phyloP scores from a whole-genome alignment of 1,284 basidiomycete species.

The Rhizoctonia solani region DNA sequence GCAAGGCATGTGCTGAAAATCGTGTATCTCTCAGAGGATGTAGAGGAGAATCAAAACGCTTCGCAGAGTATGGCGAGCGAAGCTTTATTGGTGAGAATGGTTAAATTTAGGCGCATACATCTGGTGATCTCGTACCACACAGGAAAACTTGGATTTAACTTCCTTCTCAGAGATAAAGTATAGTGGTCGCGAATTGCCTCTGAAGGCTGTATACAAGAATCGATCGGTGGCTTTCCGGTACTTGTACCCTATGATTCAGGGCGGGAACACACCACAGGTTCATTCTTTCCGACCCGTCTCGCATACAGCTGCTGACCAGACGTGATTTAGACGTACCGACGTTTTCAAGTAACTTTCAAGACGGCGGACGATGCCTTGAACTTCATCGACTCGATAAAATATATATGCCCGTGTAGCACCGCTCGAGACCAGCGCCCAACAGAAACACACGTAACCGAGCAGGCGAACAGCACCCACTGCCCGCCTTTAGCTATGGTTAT shows the following conservation, averaged over 20 bases:
- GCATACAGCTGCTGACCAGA: not conserved
- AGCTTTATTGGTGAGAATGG: constrained; percentile 10
- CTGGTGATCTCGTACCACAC: not conserved
- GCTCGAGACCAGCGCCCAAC: not conserved
- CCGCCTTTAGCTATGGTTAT: too few species aligned
- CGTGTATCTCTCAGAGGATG: constrained; percentile 6
- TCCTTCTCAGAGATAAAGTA: constrained; percentile 12
- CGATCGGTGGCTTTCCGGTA: constrained; percentile 8
- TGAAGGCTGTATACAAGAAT: constrained; percentile 27
- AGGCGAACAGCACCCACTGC: not conserved
- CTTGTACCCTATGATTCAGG: constrained; percentile 3
- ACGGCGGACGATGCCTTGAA: not conserved
- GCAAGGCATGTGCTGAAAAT: constrained; percentile 1
- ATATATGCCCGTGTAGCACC: constrained; percentile 3
- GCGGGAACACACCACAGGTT: not conserved
- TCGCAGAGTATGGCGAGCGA: constrained; percentile 10
- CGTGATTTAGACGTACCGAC: not conserved
- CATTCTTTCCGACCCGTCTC: too few species aligned
- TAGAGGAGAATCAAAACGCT: not conserved
- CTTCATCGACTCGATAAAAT: constrained; percentile 11
- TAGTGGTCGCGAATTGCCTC: constrained; percentile 2
- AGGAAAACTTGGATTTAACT: constrained; percentile 19
- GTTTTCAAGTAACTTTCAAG: constrained; percentile 24
- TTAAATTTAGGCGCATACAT: constrained; percentile 7
- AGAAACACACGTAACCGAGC: not conserved